Percentiles rank a stretch among this genome's conserved stretches.
phyloP scores from a whole-genome alignment of 345 rosid species.

The Acer negundo region DNA sequence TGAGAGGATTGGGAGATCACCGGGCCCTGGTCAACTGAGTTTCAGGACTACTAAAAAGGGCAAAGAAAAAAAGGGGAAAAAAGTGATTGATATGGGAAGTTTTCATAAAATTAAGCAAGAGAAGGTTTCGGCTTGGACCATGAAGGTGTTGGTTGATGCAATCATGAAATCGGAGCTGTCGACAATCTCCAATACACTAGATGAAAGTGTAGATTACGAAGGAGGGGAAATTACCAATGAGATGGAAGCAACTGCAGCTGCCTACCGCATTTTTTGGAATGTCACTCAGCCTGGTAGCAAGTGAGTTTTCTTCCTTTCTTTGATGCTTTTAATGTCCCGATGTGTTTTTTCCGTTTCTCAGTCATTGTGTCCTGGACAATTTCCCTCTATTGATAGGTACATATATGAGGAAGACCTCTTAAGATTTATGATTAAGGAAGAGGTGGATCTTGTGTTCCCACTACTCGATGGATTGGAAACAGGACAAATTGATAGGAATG shows the following conservation, averaged over 20 bases:
- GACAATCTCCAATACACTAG: slow-evolving; percentile 67
- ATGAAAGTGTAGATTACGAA: slow-evolving; percentile 45
- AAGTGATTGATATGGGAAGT: slow-evolving; percentile 74
- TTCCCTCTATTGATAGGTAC: slow-evolving; percentile 43
- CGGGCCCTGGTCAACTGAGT: slow-evolving; percentile 53
- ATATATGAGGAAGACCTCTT: slow-evolving; percentile 74
- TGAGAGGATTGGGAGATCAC: slow-evolving; percentile 48
- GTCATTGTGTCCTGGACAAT: slow-evolving; percentile 12
- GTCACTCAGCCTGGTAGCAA: slow-evolving; percentile 44
- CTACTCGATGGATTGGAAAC: slow-evolving; percentile 60
- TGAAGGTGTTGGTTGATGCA: slow-evolving; percentile 80
- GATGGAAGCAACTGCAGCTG: slow-evolving; percentile 79
- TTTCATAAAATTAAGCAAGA: slow-evolving; percentile 77
- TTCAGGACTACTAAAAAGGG: slow-evolving; percentile 52
- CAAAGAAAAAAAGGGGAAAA: slow-evolving; percentile 43
- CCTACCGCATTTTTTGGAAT: slow-evolving; percentile 60
- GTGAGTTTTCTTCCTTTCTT: slow-evolving; percentile 39
- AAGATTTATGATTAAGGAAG: slow-evolving; percentile 87
- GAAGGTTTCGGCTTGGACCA: slow-evolving; percentile 90
- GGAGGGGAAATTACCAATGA: slow-evolving; percentile 72
- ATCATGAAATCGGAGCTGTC: slow-evolving; percentile 67
- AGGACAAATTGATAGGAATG: slow-evolving; percentile 54
- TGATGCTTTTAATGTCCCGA: neutral
- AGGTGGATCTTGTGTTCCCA: slow-evolving; percentile 76
- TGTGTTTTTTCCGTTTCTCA: neutral